Evolutionary conservation across 2,329 filamentous ascomycete species (phyloP), one percentile per base, ranked within the genome.

Genomic region (Cordyceps fumosorosea): DNA sequence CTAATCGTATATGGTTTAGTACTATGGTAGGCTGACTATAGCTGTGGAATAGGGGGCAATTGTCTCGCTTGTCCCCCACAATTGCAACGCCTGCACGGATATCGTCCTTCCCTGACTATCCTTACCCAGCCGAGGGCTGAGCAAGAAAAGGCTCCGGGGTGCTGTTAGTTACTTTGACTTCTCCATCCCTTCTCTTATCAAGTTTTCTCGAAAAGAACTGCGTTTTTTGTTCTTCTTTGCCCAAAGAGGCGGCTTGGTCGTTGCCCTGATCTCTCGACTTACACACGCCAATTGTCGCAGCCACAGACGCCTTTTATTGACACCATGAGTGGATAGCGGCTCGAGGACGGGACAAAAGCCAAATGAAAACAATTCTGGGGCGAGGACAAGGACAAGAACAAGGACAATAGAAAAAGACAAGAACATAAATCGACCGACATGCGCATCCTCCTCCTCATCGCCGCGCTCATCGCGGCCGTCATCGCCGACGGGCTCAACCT

Each of bases 381-480:
- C 26, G 26, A 44, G 3, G 3, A 4, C 11, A 3, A 44, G 11
- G 24, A 14, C 3, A 26, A 50, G 24, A 50, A 29, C 5, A 44
- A n/a, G 40, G 18, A n/a, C 18, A 14, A 44, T 16, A 16, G 16
- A n/a, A 1, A 8, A 53, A 53, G 4, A 22, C 18, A 53, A 37
- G 22, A 42, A 26, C n/a, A 51, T 14, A 51, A n/a, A 11, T 11
- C 20, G 20, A 14, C 7, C 20, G 20, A 54, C 10, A 66, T 67
- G 56, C 42, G 67, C 66, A 42, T 65, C 22, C 14, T 70, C 58
- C 50, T 67, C 34, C 56, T 74, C 64, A 67, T 74, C 62, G 66
- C 66, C 60, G 59, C 65, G 51, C 66, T 62, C 37, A 64, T 67
- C 58, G 69, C 70, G 34, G 60, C 71, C 45, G 65, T 63, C 60